Evolutionary conservation across 2,329 filamentous ascomycete species (phyloP), one percentile per base, ranked within the genome.

Genomic region (Exophiala alcalophila): DNA sequence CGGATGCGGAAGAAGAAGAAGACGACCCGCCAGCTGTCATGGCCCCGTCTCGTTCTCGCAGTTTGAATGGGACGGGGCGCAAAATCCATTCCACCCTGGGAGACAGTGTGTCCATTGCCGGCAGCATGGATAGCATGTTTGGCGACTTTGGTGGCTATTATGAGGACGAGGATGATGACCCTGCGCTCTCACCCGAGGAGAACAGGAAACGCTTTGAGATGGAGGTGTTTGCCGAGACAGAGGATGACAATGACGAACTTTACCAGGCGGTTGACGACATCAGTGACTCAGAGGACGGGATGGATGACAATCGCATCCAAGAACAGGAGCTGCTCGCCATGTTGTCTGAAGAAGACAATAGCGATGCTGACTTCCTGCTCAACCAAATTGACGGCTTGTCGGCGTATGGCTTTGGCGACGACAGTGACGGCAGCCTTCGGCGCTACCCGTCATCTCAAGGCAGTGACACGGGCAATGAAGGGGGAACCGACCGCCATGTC

Each of bases 261-360:
- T 88, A 89, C 63, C 84, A 81, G 2, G 84, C 74, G 25, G 83
- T 94, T 47, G 85, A 91, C 60, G 79, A 88, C 36, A 83, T 94
- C 48, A 86, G 78, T 54, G 86, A 90, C 50, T 83, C 87, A 52
- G 86, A 91, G 62, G 83, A 91, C 63, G 79, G 85, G 53, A 79
- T 86, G 72, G 79, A 91, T 42, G 77, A 84, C 59, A 78, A 86
- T 90, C 50, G 71, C 86, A 44, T 53, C 57, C 63, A 57, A 29
- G 43, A 54, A 33, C 47, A 55, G 24, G 47, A 52, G 31, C 19
- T 57, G 12, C 32, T 50, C n/a, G 53, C 51, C 12, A 47, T 50
- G 41, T 31, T 52, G 14, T 49, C 62, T 41, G 56, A 54, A 63
- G 61, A 70, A 71, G 50, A 45, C 24, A 47, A 53, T 25, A 51